Evolutionary conservation across 73 alveolate genomes (phyloP).

Genomic region (Diophrys appendiculata): DNA sequence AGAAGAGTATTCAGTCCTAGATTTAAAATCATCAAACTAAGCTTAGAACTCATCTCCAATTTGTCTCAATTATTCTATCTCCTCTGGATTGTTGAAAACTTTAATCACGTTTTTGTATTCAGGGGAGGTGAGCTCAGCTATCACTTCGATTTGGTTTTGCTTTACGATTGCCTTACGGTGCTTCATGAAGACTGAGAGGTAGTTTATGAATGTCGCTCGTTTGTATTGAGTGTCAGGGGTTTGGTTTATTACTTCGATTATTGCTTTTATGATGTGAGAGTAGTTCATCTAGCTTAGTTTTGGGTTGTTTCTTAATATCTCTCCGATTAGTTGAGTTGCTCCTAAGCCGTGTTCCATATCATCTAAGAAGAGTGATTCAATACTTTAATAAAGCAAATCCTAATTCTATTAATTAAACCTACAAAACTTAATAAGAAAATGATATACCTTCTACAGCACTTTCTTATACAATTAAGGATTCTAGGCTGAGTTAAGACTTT

Average conservation of each 20-base stretch:
- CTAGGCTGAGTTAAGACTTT: neutral
- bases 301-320: constrained; percentile 23
- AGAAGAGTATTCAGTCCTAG: neutral
- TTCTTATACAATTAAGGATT: neutral
- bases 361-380: constrained; percentile 12
- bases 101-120: constrained; percentile 8
- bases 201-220: constrained; percentile 12
- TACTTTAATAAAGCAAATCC: neutral
- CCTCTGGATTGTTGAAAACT: constrained; percentile 1
- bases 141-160: constrained; percentile 24
- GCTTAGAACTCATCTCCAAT: neutral
- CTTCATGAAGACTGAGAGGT: constrained; percentile 28
- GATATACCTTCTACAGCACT: constrained; percentile 20
- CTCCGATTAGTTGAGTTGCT: constrained; percentile 31
- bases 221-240: neutral
- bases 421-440: constrained; percentile 12
- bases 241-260: constrained; percentile 4
- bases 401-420: constrained; percentile 16
- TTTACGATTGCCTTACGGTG: neutral
- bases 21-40: neutral
- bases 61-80: neutral
- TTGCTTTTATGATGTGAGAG: constrained; percentile 11
- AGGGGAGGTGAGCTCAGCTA: constrained; percentile 12
- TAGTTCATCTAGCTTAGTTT: neutral
- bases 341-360: constrained; percentile 25